Evolutionary conservation across 2,329 filamentous ascomycete genomes (phyloP).

Genomic region (Trichoderma lentiforme): DNA sequence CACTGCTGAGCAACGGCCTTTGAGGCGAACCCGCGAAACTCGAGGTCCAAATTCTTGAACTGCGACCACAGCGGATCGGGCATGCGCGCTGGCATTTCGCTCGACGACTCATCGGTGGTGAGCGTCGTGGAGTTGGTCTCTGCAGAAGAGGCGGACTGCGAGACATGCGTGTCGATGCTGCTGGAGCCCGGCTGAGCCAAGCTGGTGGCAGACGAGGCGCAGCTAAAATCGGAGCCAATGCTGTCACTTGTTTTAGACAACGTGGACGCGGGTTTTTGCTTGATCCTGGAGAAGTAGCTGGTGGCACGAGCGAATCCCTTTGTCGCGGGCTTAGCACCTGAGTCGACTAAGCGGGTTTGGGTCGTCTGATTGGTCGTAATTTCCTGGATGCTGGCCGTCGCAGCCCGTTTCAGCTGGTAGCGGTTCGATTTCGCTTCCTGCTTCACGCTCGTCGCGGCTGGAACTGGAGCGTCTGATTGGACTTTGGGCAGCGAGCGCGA

Average conservation of each 20-base stretch:
- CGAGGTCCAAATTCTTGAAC: constrained; percentile 54
- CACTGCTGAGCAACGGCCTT: constrained; percentile 73
- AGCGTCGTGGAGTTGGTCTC: constrained; percentile 36
- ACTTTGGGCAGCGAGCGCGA: constrained; percentile 48
- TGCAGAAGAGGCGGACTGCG: constrained; percentile 36
- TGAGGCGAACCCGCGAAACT: constrained; percentile 57
- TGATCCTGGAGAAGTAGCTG: constrained; percentile 50
- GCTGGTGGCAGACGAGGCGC: constrained; percentile 47
- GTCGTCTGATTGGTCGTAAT: constrained; percentile 27
- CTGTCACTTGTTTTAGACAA: constrained; percentile 39
- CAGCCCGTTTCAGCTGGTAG: constrained; percentile 26
- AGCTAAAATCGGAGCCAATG: constrained; percentile 42
- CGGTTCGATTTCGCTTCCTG: constrained; percentile 26
- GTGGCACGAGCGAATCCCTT: constrained; percentile 44
- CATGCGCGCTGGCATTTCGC: constrained; percentile 41
- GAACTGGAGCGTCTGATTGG: constrained; percentile 27
- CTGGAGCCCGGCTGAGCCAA: constrained; percentile 41
- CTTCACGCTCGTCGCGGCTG: constrained; percentile 24
- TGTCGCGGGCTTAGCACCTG: constrained; percentile 34
- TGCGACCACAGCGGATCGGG: constrained; percentile 54
- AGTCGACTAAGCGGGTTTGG: constrained; percentile 31
- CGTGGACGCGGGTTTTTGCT: constrained; percentile 43
- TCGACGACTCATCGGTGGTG: constrained; percentile 44
- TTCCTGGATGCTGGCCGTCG: constrained; percentile 30
- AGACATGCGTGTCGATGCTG: constrained; percentile 36